Percentiles rank a stretch among this genome's conserved stretches.
These are phyloP conservation scores for Daldinia vernicosa DNA, from an alignment of 495 filamentous ascomycete species.

Conservation along the genomic window DNA sequence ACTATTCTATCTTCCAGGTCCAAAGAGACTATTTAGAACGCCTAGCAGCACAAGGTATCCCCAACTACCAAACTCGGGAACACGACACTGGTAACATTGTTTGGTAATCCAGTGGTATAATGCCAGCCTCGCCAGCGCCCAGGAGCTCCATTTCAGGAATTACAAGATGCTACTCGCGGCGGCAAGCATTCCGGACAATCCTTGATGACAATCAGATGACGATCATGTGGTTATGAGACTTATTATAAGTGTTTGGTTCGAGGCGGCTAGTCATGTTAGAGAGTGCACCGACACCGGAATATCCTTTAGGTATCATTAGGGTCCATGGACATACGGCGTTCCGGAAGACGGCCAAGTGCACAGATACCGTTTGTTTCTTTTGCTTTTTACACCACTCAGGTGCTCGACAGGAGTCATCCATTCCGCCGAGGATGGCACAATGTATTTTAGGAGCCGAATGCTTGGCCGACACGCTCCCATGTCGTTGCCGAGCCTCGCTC, in stretches of 20 bases:
- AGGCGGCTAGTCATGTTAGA: conserved; percentile 11
- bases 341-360: conserved; percentile 3
- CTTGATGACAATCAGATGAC: background rate
- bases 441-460: conserved; percentile 43
- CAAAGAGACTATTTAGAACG: conserved; percentile 63
- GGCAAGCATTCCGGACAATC: background rate
- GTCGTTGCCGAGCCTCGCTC: conserved; percentile 13
- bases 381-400: conserved; percentile 6
- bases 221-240: conserved; percentile 8
- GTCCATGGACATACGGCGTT: conserved; percentile 21
- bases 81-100: background rate
- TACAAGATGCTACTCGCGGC: background rate
- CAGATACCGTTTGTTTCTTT: conserved; percentile 31
- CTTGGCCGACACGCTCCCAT: conserved; percentile 12
- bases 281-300: background rate
- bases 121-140: background rate
- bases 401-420: conserved; percentile 5
- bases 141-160: background rate
- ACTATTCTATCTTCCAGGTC: conserved; percentile 73
- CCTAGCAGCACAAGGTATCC: conserved; percentile 14
- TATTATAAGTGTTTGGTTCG: conserved; percentile 19
- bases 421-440: conserved; percentile 15
- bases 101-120: background rate
- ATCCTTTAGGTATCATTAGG: background rate
- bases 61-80: background rate